These are phyloP conservation scores for Paraphoma sp. DNA, from an alignment of 2,329 filamentous ascomycete species.

Conservation along the genomic window DNA sequence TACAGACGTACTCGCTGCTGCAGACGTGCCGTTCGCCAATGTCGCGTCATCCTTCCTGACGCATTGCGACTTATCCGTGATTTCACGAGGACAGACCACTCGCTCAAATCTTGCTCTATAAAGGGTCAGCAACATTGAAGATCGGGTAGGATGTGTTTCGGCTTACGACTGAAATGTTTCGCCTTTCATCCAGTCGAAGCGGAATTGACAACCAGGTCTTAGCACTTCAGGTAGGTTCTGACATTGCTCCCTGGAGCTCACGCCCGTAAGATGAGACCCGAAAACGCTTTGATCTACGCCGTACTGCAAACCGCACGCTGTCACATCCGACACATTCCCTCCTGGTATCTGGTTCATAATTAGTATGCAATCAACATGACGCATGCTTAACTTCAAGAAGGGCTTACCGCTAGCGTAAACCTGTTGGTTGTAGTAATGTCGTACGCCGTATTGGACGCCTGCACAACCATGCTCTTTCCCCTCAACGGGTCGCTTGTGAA, in stretches of 20 bases:
- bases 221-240: conserved; percentile 39
- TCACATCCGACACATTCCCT: conserved; percentile 41
- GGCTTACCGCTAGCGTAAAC: conserved; percentile 43
- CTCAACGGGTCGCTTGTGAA: conserved; percentile 62
- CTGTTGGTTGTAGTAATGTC: conserved; percentile 40
- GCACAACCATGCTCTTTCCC: conserved; percentile 70
- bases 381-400: background rate
- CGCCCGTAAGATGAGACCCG: conserved; percentile 29
- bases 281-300: conserved; percentile 42
- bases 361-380: background rate
- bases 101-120: conserved; percentile 1
- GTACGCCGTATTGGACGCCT: conserved; percentile 66
- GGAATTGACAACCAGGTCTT: conserved; percentile 37
- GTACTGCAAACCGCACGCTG: conserved; percentile 41
- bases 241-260: conserved; percentile 39
- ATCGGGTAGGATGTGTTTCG: conserved; percentile 1
- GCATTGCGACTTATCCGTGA: conserved; percentile 43
- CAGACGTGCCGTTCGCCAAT: conserved; percentile 17
- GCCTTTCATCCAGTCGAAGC: conserved; percentile 45
- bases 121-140: background rate
- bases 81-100: conserved; percentile 19
- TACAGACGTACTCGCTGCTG: conserved; percentile 16
- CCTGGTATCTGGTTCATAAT: conserved; percentile 34
- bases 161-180: conserved; percentile 38
- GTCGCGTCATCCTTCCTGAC: conserved; percentile 38